phyloP scores from a whole-genome alignment of 257 asterid species.

The Fraxinus excelsior region DNA sequence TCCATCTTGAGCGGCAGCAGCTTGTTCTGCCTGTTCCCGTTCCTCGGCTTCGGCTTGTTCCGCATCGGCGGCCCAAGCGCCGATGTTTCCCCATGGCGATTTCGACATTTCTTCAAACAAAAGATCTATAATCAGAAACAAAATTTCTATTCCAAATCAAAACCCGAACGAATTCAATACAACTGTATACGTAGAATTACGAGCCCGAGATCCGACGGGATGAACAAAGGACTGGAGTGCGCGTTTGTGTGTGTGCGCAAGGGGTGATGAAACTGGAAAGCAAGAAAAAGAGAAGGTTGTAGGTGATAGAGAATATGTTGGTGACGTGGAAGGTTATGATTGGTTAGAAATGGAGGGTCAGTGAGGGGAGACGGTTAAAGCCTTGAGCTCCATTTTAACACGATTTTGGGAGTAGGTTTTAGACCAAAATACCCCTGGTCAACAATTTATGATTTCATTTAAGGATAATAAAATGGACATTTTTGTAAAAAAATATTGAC shows the following conservation, averaged over 20 bases:
- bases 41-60: constrained; percentile 91
- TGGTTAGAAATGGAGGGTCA: constrained; percentile 6
- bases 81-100: constrained; percentile 91
- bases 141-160: background rate
- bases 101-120: constrained; percentile 59
- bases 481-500: no score
- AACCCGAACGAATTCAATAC: constrained; percentile 16
- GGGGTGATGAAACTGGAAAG: background rate
- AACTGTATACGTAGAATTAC: constrained; percentile 1
- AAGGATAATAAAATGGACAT: no score
- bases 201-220: constrained; percentile 32
- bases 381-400: no score
- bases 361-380: background rate
- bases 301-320: background rate
- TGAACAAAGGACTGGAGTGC: background rate
- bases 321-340: constrained; percentile 18
- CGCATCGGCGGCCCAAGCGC: constrained; percentile 96
- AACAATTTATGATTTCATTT: no score
- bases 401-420: no score
- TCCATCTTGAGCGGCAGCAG: constrained; percentile 38
- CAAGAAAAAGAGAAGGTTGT: background rate
- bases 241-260: background rate
- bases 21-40: constrained; percentile 58
- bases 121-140: constrained; percentile 24
- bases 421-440: no score